Conservation (phyloP, 1,284 basidiomycete genomes). For the Boletus smithii region DNA sequence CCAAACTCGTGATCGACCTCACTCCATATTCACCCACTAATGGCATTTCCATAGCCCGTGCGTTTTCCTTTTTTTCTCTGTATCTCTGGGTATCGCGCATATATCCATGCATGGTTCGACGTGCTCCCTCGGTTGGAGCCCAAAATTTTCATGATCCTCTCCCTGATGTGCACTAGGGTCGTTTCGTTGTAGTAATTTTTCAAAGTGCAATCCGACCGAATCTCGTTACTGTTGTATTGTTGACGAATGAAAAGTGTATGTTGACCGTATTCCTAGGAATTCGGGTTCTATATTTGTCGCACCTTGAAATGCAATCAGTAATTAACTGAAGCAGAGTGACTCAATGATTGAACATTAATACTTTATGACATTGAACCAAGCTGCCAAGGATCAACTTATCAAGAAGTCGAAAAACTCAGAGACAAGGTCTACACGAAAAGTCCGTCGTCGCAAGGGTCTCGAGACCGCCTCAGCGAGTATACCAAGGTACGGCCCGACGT, state of each 20-base stretch:
- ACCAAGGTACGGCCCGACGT: too few species aligned
- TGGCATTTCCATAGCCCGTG: conserved; percentile 12
- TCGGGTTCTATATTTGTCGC: background rate
- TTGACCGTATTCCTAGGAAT: conserved; percentile 1
- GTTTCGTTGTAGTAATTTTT: conserved; percentile 7
- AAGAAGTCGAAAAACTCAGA: too few species aligned
- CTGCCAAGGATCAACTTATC: too few species aligned
- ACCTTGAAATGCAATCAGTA: background rate
- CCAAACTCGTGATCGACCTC: too few species aligned
- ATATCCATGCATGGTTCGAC: conserved; percentile 25
- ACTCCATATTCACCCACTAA: conserved; percentile 12
- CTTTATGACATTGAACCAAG: too few species aligned
- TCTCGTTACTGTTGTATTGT: conserved; percentile 25
- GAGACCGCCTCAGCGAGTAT: too few species aligned
- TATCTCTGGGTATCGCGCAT: conserved; percentile 21
- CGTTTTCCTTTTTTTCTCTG: conserved; percentile 8
- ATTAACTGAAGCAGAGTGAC: background rate
- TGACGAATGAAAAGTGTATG: conserved; percentile 19
- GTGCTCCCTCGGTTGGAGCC: conserved; percentile 9
- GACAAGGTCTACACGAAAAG: too few species aligned
- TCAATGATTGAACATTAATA: too few species aligned
- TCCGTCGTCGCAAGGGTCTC: too few species aligned
- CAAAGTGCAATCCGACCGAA: conserved; percentile 7
- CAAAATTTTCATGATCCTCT: conserved; percentile 4
- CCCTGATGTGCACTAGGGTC: conserved; percentile 1